Base-by-base conservation (phyloP, 1,284 basidiomycete genomes). In the Fistulinella cinereoalba region DNA sequence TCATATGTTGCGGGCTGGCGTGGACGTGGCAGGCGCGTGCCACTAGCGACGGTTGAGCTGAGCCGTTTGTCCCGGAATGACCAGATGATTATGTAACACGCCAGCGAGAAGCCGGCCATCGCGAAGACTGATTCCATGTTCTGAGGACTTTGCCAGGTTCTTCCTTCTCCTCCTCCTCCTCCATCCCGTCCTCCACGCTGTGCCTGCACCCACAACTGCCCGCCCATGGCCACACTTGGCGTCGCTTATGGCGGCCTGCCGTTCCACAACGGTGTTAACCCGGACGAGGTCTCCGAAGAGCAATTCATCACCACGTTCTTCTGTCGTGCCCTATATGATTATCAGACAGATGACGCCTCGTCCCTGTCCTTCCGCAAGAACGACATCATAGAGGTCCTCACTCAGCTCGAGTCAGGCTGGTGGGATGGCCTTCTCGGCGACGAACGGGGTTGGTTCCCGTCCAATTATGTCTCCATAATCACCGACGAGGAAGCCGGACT, bases 381-480 rank as follows among this genome's bases (percentile, higher is more conserved):
- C 54, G 93, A 97, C 62, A 79, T 98, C 54, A 97, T 99, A 58
- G 93, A 98, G 68, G 92, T 99, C 44, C 77, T 97, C 43, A 92
- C 88, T 7, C 85, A 88, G 63, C 81, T 97, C 44, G 89, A 92
- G 40, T 91, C 88, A 5, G 96, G 96, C 15, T 99, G 96, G 96
- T 99, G 96, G 96, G 97, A 99, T 68, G 96, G 97, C 8, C 74
- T 98, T 51, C 75, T 97, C 27, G 85, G 86, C 44, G 85, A 87
- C 46, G 84, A 89, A 65, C 82, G 96, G 43, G 96, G 96, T 37
- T 98, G 96, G 96, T 97, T 99, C 68, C 96, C 96, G 12, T 93
- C 89, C 55, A 99, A 98, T 73, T 97, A 96, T 71, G 93, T 97
- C 37, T 73, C 77, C 39, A 67, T 83, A 50, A 83, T 97, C 51